Percentiles rank a stretch among this genome's conserved stretches.
phyloP scores from a whole-genome alignment of 1,284 basidiomycete genomes.

The Pyrrhoderma lamaoense region DNA sequence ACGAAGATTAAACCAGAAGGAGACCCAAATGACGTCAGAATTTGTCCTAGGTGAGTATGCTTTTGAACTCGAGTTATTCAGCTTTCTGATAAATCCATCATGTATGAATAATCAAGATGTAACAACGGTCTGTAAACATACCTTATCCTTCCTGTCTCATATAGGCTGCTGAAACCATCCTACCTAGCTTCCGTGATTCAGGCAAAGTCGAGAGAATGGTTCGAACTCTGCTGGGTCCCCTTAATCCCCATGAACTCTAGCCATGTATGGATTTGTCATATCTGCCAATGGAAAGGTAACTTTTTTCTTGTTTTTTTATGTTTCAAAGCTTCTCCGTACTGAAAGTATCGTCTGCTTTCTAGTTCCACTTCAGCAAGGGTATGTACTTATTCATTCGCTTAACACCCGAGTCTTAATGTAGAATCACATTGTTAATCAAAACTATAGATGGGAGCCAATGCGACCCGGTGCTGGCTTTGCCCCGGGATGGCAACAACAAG shows the following conservation, averaged over 20 bases:
- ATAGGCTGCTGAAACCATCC: not conserved
- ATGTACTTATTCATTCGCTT: slow-evolving; percentile 19
- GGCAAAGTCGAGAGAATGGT: slow-evolving; percentile 44
- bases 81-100: slow-evolving; percentile 22
- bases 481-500: slow-evolving; percentile 15
- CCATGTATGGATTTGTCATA: slow-evolving; percentile 44
- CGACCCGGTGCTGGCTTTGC: slow-evolving; percentile 20
- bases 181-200: slow-evolving; percentile 36
- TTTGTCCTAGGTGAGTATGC: slow-evolving; percentile 35
- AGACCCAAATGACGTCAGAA: slow-evolving; percentile 30
- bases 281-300: slow-evolving; percentile 37
- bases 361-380: slow-evolving; percentile 39
- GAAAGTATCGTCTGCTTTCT: too few relatives aligned
- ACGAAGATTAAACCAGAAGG: slow-evolving; percentile 39
- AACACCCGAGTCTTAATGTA: too few relatives aligned
- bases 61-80: slow-evolving; percentile 33
- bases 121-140: slow-evolving; percentile 10
- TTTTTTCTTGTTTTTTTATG: too few relatives aligned
- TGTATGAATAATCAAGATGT: slow-evolving; percentile 1
- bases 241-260: slow-evolving; percentile 39
- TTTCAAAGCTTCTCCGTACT: too few relatives aligned
- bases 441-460: slow-evolving; percentile 42
- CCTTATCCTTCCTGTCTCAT: not conserved
- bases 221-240: slow-evolving; percentile 46
- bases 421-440: too few relatives aligned